Evolutionary conservation across 345 rosid species (phyloP), one percentile per base, ranked within the genome.

Genomic region (Moricandia moricandioides): DNA sequence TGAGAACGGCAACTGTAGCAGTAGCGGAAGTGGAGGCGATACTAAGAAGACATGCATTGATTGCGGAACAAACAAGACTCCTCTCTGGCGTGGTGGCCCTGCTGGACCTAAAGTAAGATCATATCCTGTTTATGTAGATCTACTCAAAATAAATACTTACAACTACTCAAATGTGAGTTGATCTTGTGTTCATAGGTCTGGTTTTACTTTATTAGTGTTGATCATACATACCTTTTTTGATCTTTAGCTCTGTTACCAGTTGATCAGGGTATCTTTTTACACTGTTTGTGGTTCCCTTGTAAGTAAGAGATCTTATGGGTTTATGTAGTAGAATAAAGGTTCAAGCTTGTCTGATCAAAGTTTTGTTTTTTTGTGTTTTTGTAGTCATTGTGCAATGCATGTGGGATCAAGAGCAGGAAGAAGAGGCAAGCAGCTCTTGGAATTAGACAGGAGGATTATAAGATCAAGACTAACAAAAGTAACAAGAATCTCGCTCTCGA

Each of bases 11-110:
- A 79, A 68, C 74, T 70, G 86, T 73, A 29, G 78, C 8, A 73
- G 69, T 33, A 76, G 78, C 24, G 84, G 82, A 51, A 72, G 77
- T 34, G 80, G 76, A 7, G 67, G 72, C 8, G 75, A 79, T 16
- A 78, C 61, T 56, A 94, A 88, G 85, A 95, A 92, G 62, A 85
- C 88, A 0, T 95, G 99, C 65, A 90, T 91, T 11, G 97, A 92
- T 86, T 95, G 99, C 29, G 98, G 98, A 4, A 95, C 99, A 7
- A 67, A 85, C 11, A 88, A 84, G 69, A 95, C 99, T 47, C 99
- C 99, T 9, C 92, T 95, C 5, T 95, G 99, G 99, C 83, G 99
- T 31, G 92, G 98, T 6, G 99, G 99, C 5, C 99, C 99, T 0
- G 93, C 99, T 33, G 99, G 99, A 0, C 99, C 99, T 11, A 95